Percentiles rank a stretch among this genome's conserved stretches.
Conservation (phyloP, 2,329 filamentous ascomycete species). For the Fonsecaea pugnacius region DNA sequence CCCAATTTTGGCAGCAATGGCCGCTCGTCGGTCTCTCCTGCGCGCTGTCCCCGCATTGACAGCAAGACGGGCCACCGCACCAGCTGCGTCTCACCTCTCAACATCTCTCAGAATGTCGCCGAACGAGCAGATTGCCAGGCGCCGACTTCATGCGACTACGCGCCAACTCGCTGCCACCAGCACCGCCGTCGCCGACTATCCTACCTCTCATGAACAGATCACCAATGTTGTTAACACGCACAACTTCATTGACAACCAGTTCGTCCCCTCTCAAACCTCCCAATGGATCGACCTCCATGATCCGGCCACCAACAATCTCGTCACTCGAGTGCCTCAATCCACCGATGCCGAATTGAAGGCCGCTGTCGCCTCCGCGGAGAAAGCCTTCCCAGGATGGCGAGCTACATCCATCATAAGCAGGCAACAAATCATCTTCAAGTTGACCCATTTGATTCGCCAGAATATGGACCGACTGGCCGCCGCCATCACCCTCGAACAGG, state of each 20-base stretch:
- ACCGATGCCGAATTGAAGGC: constrained; percentile 67
- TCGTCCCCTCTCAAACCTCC: constrained; percentile 61
- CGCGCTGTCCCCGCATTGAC: constrained; percentile 36
- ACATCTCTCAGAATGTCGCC: constrained; percentile 36
- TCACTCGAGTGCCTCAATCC: constrained; percentile 67
- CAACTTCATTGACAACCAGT: constrained; percentile 69
- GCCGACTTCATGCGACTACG: constrained; percentile 59
- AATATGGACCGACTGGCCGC: constrained; percentile 69
- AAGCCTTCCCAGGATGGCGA: constrained; percentile 66
- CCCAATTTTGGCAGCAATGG: constrained; percentile 25
- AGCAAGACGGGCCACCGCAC: constrained; percentile 27
- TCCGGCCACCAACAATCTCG: constrained; percentile 68
- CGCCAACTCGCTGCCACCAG: constrained; percentile 58
- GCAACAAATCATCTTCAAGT: constrained; percentile 71
- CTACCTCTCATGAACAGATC: constrained; percentile 63
- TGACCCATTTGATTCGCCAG: constrained; percentile 64
- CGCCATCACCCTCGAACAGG: constrained; percentile 69
- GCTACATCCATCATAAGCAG: constrained; percentile 62
- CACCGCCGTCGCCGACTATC: constrained; percentile 56
- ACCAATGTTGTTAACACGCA: constrained; percentile 60
- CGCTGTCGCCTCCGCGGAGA: constrained; percentile 65
- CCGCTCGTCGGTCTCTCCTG: constrained; percentile 32
- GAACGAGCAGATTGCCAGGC: constrained; percentile 32
- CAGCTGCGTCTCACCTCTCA: constrained; percentile 25
- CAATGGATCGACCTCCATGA: constrained; percentile 69